phyloP scores from a whole-genome alignment of 1,284 basidiomycete genomes.

The Malassezia obtusa region DNA sequence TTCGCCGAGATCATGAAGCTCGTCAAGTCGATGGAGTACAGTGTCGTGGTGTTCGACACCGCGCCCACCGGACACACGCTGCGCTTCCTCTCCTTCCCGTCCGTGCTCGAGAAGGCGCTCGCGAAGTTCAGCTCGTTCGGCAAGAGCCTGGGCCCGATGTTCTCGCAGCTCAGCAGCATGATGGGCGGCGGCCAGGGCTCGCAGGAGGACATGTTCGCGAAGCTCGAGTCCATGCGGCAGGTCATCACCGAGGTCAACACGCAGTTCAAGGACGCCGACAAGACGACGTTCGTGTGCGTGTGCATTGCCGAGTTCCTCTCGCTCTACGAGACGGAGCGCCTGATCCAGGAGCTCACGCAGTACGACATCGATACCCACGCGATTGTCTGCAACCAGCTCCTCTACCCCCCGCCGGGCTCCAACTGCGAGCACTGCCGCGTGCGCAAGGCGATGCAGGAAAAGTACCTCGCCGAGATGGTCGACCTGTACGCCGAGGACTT shows the following conservation, averaged over 20 bases:
- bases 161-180: conserved; percentile 64
- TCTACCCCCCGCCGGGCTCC: conserved; percentile 81
- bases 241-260: conserved; percentile 98
- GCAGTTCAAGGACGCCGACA: conserved; percentile 99
- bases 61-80: conserved; percentile 96
- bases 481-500: conserved; percentile 47
- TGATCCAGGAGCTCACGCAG: conserved; percentile 86
- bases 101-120: conserved; percentile 90
- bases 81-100: conserved; percentile 94
- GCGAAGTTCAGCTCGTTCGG: conserved; percentile 86
- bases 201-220: conserved; percentile 79
- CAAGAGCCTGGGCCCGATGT: conserved; percentile 91
- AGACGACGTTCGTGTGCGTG: conserved; percentile 87
- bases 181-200: conserved; percentile 62
- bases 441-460: conserved; percentile 89
- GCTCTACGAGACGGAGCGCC: conserved; percentile 91
- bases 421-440: conserved; percentile 92
- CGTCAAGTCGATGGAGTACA: conserved; percentile 99
- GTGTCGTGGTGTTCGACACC: conserved; percentile 97
- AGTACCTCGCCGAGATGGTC: conserved; percentile 44
- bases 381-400: conserved; percentile 92
- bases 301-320: conserved; percentile 98
- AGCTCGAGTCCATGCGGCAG: conserved; percentile 89
- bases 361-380: conserved; percentile 99
- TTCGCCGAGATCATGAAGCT: conserved; percentile 99